Percentiles rank a stretch among this genome's conserved stretches.
Conservation (phyloP, 352 stramenopile genomes). For the Globisporangium lucens region DNA sequence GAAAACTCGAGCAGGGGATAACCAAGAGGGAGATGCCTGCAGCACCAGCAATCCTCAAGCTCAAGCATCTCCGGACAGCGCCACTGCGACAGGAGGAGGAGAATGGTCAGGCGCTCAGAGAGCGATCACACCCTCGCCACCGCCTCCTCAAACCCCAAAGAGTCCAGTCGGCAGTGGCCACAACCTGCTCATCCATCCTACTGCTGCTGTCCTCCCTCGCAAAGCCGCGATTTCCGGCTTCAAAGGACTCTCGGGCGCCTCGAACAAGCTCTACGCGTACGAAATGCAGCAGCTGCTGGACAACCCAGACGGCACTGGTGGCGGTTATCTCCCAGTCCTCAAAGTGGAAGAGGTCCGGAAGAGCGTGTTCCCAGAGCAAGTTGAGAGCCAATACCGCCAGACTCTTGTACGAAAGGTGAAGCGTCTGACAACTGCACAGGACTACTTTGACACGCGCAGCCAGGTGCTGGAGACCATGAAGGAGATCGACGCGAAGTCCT, state of each 20-base stretch:
- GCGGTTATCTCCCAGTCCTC: conserved; percentile 19
- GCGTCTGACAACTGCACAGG: conserved; percentile 36
- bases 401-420: conserved; percentile 60
- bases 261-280: conserved; percentile 31
- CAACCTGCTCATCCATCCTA: neutral
- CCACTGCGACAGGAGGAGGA: neutral
- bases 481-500: conserved; percentile 18
- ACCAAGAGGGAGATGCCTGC: conserved; percentile 14
- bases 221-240: conserved; percentile 38
- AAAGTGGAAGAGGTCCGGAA: conserved; percentile 58
- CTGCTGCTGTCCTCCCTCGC: neutral
- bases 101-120: neutral
- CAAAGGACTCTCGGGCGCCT: conserved; percentile 30
- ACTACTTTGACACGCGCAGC: conserved; percentile 51
- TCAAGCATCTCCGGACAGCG: neutral
- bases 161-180: conserved; percentile 6
- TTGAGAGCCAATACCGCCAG: conserved; percentile 51
- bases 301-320: neutral
- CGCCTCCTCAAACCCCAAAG: neutral
- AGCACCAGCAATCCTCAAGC: neutral
- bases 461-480: conserved; percentile 53
- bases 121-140: neutral
- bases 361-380: conserved; percentile 42
- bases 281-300: conserved; percentile 27
- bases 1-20: conserved; percentile 13